A percentile compares a stretch with the other conserved stretches of the same genome.
These are phyloP conservation scores for Tinospora cordifolia DNA, from an alignment of 164 flowering plant species.

Conservation along the genomic window DNA sequence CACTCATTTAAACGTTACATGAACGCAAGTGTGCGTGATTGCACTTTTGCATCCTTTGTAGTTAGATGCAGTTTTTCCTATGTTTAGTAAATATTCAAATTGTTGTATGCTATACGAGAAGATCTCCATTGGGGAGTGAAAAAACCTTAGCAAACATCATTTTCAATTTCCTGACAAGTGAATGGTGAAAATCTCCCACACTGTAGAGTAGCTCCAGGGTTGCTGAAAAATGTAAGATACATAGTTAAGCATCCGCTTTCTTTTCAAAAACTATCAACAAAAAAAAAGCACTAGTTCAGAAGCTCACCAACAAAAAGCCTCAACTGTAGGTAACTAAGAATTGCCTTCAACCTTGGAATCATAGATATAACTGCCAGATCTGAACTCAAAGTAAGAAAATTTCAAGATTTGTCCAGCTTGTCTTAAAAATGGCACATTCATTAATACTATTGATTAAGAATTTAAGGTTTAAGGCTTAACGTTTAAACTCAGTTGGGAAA, in stretches of 20 bases:
- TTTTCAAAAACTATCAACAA: background rate
- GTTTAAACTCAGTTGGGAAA: too few species aligned
- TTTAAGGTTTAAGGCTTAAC: too few species aligned
- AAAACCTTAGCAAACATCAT: conserved; percentile 11
- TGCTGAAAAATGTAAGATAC: conserved; percentile 14
- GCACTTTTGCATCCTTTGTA: too few species aligned
- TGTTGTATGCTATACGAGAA: background rate
- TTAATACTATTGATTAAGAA: too few species aligned
- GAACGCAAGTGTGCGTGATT: too few species aligned
- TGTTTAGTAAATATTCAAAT: background rate
- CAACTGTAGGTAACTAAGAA: conserved; percentile 18
- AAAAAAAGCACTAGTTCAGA: background rate
- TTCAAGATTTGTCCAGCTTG: background rate
- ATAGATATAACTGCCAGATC: conserved; percentile 5
- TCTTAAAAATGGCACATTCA: too few species aligned
- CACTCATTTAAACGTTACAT: too few species aligned
- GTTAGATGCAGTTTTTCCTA: too few species aligned
- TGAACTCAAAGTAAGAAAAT: conserved; percentile 3
- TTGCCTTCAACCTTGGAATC: conserved; percentile 13
- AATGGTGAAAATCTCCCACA: conserved; percentile 12
- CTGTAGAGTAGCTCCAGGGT: conserved; percentile 21
- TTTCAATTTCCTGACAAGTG: conserved; percentile 12
- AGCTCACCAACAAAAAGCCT: conserved; percentile 27
- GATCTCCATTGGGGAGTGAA: background rate
- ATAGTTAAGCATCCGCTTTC: background rate